Base-by-base conservation (phyloP, 345 rosid species). In the Abelmoschus esculentus region DNA sequence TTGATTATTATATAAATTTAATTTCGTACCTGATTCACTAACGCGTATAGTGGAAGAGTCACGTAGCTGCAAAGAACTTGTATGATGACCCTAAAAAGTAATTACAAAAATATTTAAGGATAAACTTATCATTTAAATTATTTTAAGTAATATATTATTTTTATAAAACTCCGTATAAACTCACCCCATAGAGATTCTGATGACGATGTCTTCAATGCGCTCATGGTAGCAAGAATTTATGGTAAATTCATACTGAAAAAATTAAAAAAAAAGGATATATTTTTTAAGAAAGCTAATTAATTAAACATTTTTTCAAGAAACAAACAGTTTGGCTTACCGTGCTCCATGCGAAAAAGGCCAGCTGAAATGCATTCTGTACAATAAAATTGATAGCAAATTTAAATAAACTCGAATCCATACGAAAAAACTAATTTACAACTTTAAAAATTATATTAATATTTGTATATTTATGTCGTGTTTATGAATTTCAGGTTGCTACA, bases 31-130 rank as follows among this genome's bases (percentile, higher is more conserved):
- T 90, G 99, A 13, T 96, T 95, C 61, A 95, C 99, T 19, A 95
- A 74, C 36, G 99, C 99, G 73, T 95, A 91, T 14, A 95, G 90
- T 66, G 99, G 98, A 70, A 95, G 86, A 38, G 97, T 91, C 42
- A 38, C 42, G 10, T 38, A 38, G 10, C 42, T 38, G 42, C 42
- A 38, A 7, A 38, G 42, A 66, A 95, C 73, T 75, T 91, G 98
- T 73, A 87, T 82, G 40, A 87, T 10, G 46, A 90, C 82, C 91
- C 98, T 95, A 87, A 22, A 80, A 3, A 3, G 3, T 3, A 72
- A 49, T 59, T 28, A 32, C 26, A 47, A 19, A 46, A 15, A 32
- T 72, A 52, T 22, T 42, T 13, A 31, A 31, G 32, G 3, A 36
- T 28, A 22, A 58, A 62, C 29, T 28, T 19, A 56, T 76, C 32